These are phyloP conservation scores for Prillingera fragicola DNA, from an alignment of 1,284 basidiomycete genomes.

Conservation along the genomic window DNA sequence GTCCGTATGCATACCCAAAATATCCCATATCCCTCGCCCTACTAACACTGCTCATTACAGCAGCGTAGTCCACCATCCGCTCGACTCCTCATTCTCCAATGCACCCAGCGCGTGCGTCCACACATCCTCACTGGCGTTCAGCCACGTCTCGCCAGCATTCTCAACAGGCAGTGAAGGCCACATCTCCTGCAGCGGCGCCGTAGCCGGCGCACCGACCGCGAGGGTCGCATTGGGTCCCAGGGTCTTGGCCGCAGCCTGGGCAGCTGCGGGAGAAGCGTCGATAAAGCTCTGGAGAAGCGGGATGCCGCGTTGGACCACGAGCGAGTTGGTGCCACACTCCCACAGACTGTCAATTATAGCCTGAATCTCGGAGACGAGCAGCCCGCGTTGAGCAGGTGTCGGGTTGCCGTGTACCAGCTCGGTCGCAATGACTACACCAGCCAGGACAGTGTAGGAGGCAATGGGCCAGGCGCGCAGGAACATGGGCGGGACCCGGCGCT, in stretches of 20 bases:
- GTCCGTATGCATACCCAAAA: no score
- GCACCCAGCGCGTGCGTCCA: slow-evolving; percentile 20
- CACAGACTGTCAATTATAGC: slow-evolving; percentile 15
- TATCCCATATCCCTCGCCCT: no score
- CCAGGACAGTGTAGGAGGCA: slow-evolving; percentile 26
- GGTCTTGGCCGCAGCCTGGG: not conserved
- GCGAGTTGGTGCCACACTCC: slow-evolving; percentile 18
- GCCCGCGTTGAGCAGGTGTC: slow-evolving; percentile 8
- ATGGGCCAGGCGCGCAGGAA: slow-evolving; percentile 33
- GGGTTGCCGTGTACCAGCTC: slow-evolving; percentile 27
- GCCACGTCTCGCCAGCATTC: slow-evolving; percentile 5
- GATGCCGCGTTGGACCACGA: slow-evolving; percentile 21
- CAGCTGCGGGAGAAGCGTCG: slow-evolving; percentile 7
- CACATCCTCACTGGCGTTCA: slow-evolving; percentile 18
- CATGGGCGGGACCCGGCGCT: slow-evolving; percentile 26
- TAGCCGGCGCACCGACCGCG: slow-evolving; percentile 2
- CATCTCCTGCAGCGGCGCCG: slow-evolving; percentile 14
- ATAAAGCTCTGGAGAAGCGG: slow-evolving; percentile 16
- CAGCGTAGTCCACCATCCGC: slow-evolving; percentile 21
- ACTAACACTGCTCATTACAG: no score
- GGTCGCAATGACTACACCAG: slow-evolving; percentile 25
- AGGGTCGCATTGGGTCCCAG: not conserved
- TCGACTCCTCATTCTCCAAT: slow-evolving; percentile 19
- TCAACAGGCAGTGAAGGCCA: slow-evolving; percentile 11
- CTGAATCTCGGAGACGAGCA: slow-evolving; percentile 18